phyloP scores from a whole-genome alignment of 805 yeast genomes.

The Lipomyces kockii region DNA sequence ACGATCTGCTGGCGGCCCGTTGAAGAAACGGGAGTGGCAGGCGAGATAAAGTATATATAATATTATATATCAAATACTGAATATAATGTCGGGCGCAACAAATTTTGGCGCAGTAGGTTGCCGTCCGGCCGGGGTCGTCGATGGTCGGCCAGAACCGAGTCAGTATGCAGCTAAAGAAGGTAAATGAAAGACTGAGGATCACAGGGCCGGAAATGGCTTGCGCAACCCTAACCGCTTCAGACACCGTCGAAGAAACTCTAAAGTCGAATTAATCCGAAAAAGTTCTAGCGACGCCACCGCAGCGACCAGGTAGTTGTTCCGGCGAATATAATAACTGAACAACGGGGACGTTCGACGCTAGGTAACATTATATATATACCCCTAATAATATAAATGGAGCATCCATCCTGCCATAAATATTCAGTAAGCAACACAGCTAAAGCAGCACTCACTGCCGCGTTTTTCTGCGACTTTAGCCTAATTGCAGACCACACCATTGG shows the following conservation, averaged over 20 bases:
- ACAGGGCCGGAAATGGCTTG: neutral
- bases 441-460: neutral
- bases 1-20: neutral
- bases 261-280: neutral
- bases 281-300: no score
- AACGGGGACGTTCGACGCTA: no score
- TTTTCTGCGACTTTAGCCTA: neutral
- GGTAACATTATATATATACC: neutral
- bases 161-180: neutral
- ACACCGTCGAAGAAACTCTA: neutral
- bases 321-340: no score
- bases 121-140: neutral
- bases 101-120: neutral
- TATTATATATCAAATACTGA: neutral
- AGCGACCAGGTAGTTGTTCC: no score
- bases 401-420: neutral
- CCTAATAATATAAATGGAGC: neutral
- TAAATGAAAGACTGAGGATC: neutral
- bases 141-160: neutral
- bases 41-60: neutral
- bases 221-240: neutral
- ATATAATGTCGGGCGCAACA: neutral
- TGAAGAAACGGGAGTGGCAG: neutral
- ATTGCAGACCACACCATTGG: neutral
- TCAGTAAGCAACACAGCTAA: neutral